Evolutionary conservation across 352 stramenopile genomes (phyloP), one percentile per base, ranked within the genome.

Genomic region (Phytophthora pseudosyringae): DNA sequence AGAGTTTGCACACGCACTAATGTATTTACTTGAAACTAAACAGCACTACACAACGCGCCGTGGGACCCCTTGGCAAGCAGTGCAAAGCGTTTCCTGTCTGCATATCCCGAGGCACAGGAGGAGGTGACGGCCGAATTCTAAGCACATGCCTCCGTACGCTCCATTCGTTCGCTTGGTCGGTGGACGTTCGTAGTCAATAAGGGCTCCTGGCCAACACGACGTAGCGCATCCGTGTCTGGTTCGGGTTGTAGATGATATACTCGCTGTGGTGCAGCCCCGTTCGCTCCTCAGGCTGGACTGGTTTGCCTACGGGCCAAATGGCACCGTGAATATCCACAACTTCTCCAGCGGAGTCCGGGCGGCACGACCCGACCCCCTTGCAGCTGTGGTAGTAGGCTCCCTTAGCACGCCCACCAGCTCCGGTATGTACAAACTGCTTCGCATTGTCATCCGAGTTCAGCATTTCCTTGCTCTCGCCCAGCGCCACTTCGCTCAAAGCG

Each of bases 211-310:
- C 76, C 51, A 87, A 47, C 48, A 96, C 86, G 39, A 96, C 75
- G 63, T 90, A 96, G 39, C 88, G 84, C 76, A 96, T 94, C 33
- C 84, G 81, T 47, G 82, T 84, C 56, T 94, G 88, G 47, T 72
- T 76, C 15, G 78, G 63, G 61, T 96, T 91, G 81, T 92, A 94
- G 45, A 96, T 85, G 59, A 96, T 90, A 75, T 88, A 96, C 67
- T 95, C 87, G 59, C 85, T 94, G 71, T 93, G 82, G 50, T 77
- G 73, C 50, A 89, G 71, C 10, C 76, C 82, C 13, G 75, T 87
- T 16, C 72, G 68, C 33, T 93, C 75, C 33, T 80, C 78, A 9
- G 79, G 69, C 12, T 80, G 80, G 3, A 75, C 80, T 39, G 76
- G 64, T 58, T 84, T 87, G 47, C 85, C 85, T 18, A 94, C 59